Base-by-base conservation (phyloP, 257 asterid genomes). In the Solanum medicagineum region DNA sequence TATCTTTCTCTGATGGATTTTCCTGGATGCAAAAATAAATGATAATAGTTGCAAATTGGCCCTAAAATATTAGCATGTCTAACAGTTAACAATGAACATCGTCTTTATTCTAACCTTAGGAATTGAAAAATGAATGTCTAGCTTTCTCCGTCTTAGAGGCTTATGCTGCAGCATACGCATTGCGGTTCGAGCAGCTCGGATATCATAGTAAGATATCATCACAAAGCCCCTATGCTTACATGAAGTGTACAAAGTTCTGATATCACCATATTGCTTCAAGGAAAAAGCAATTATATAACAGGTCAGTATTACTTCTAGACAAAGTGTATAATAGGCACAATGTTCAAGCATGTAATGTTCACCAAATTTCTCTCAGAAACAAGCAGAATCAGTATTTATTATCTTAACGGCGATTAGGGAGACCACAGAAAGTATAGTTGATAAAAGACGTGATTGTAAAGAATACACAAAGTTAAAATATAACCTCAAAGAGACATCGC, bases 161-260 rank as follows among this genome's bases (percentile, higher is more conserved):
- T 95, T 97, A 90, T 91, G 93, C 87, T 97, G 99, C 57, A 97
- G 89, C 54, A 89, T 84, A 55, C 97, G 98, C 95, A 97, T 92
- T 70, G 99, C 98, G 49, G 89, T 91, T 91, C 98, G 94, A 86
- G 99, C 98, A 77, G 98, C 98, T 87, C 99, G 91, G 83, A 97
- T 97, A 89, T 97, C 99, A 92, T 95, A 97, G 94, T 97, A 97
- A 83, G 99, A 94, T 87, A 97, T 97, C 99, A 97, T 97, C 89
- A 97, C 99, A 86, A 97, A 97, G 36, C 99, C 99, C 89, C 99
- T 90, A 86, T 95, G 98, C 94, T 97, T 97, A 85, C 99, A 97
- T 80, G 98, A 94, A 73, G 99, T 95, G 83, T 97, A 97, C 75
- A 97, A 91, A 84, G 98, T 94, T 90, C 99, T 91, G 93, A 97